Conservation (phyloP, 1,139 yeast species). For the Magnusiomyces magnusii region DNA sequence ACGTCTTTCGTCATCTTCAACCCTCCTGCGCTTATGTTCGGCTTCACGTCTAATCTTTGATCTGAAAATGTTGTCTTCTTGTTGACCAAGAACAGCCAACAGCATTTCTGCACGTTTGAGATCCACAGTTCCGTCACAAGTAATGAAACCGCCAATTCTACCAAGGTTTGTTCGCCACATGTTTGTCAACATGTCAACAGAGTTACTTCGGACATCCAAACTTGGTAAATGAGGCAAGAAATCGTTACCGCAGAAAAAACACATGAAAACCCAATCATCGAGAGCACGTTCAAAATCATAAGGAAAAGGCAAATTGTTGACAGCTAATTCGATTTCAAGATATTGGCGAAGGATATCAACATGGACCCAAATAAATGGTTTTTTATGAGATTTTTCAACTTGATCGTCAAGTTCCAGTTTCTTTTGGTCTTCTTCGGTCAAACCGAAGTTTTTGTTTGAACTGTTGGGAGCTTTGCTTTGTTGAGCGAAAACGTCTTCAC, state of each 20-base stretch:
- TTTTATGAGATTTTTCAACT: constrained; percentile 52
- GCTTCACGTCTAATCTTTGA: constrained; percentile 57
- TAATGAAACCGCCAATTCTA: constrained; percentile 62
- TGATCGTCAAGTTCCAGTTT: constrained; percentile 46
- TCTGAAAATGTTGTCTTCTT: constrained; percentile 76
- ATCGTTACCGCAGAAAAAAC: constrained; percentile 98
- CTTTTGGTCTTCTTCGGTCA: constrained; percentile 29
- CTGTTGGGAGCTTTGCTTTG: constrained; percentile 42
- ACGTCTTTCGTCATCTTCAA: constrained; percentile 26
- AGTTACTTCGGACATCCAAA: constrained; percentile 89
- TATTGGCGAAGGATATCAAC: constrained; percentile 84
- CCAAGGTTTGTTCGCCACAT: constrained; percentile 79
- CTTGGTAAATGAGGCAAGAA: constrained; percentile 96
- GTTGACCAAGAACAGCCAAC: constrained; percentile 54
- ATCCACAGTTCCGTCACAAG: constrained; percentile 82
- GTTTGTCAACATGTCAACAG: constrained; percentile 70
- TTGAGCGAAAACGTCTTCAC: constrained; percentile 93
- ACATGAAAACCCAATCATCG: constrained; percentile 99
- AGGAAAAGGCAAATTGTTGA: constrained; percentile 61
- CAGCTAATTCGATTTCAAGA: constrained; percentile 64
- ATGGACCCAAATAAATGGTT: constrained; percentile 93
- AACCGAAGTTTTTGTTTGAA: constrained; percentile 16
- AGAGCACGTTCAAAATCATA: constrained; percentile 92
- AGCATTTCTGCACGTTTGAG: constrained; percentile 68
- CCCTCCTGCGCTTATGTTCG: constrained; percentile 56